Evolutionary conservation across 805 yeast species (phyloP).

Genomic region (Metschnikowia arizonensis): DNA sequence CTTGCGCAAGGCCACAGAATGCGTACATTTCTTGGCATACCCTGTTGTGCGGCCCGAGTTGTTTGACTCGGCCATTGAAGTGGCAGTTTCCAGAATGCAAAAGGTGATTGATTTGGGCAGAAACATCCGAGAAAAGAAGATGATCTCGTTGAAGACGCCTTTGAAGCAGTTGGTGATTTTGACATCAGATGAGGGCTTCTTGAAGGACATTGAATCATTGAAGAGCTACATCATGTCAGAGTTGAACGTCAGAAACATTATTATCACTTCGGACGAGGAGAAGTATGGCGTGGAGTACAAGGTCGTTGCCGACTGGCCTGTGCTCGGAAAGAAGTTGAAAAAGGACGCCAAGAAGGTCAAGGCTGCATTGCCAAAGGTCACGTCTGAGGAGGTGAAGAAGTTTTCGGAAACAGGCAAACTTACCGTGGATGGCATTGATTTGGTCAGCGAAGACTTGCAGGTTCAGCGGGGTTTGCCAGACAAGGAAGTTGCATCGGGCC

Average conservation of each 20-base stretch:
- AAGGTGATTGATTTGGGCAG: constrained; percentile 94
- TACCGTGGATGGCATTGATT: constrained; percentile 83
- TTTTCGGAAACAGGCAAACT: constrained; percentile 71
- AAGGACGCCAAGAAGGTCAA: constrained; percentile 90
- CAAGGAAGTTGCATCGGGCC: constrained; percentile 58
- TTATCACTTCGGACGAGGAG: constrained; percentile 86
- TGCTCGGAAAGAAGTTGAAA: constrained; percentile 94
- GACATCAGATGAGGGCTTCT: constrained; percentile 70
- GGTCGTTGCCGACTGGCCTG: constrained; percentile 99
- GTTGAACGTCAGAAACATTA: constrained; percentile 82
- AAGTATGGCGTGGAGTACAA: constrained; percentile 88
- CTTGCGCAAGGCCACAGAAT: constrained; percentile 57
- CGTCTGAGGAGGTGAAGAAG: constrained; percentile 77
- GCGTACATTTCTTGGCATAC: constrained; percentile 91
- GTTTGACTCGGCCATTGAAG: constrained; percentile 77
- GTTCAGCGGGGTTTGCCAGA: constrained; percentile 88
- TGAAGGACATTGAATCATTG: constrained; percentile 73
- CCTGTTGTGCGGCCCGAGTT: constrained; percentile 80
- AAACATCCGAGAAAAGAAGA: constrained; percentile 93
- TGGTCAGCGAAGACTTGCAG: constrained; percentile 82
- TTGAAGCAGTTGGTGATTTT: constrained; percentile 81
- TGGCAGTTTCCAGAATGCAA: constrained; percentile 93
- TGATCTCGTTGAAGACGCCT: constrained; percentile 91
- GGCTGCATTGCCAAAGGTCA: constrained; percentile 80
- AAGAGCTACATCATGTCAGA: constrained; percentile 82